Evolutionary conservation across 2,329 filamentous ascomycete species (phyloP).

Genomic region (Amauroascus niger): DNA sequence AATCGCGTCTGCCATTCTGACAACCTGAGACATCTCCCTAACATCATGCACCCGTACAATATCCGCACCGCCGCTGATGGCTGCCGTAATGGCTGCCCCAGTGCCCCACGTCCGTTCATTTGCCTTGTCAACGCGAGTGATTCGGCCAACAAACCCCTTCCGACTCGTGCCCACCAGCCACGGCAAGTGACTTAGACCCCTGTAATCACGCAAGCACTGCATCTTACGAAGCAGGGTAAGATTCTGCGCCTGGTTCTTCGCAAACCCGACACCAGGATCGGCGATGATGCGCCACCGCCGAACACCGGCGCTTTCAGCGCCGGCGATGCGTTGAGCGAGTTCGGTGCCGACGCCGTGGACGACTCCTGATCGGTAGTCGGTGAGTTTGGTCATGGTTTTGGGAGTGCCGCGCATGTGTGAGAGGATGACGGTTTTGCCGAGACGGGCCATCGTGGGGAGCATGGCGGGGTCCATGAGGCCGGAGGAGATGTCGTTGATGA

Average conservation of each 20-base stretch:
- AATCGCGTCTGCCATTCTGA: slow-evolving; percentile 78
- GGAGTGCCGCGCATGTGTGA: slow-evolving; percentile 94
- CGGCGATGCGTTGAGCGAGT: slow-evolving; percentile 58
- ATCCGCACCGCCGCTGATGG: slow-evolving; percentile 78
- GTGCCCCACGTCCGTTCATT: slow-evolving; percentile 72
- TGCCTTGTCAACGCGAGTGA: slow-evolving; percentile 66
- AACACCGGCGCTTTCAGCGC: slow-evolving; percentile 72
- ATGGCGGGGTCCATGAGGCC: slow-evolving; percentile 70
- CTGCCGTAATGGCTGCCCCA: slow-evolving; percentile 75
- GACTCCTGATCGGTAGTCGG: slow-evolving; percentile 59
- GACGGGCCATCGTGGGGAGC: slow-evolving; percentile 66
- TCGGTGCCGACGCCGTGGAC: slow-evolving; percentile 57
- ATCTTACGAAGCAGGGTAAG: slow-evolving; percentile 64
- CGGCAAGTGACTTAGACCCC: slow-evolving; percentile 52
- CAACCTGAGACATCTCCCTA: slow-evolving; percentile 72
- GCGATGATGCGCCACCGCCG: slow-evolving; percentile 89
- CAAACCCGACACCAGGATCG: slow-evolving; percentile 89
- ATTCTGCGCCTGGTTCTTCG: slow-evolving; percentile 74
- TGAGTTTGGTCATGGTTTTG: slow-evolving; percentile 63
- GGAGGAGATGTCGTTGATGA: slow-evolving; percentile 90
- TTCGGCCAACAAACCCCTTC: slow-evolving; percentile 76
- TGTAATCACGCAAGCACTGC: slow-evolving; percentile 46
- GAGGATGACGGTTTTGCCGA: slow-evolving; percentile 69
- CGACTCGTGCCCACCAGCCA: slow-evolving; percentile 86
- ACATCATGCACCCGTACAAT: slow-evolving; percentile 90